Base-by-base conservation (phyloP, 805 yeast species). In the Tetrapisispora arboricola region DNA sequence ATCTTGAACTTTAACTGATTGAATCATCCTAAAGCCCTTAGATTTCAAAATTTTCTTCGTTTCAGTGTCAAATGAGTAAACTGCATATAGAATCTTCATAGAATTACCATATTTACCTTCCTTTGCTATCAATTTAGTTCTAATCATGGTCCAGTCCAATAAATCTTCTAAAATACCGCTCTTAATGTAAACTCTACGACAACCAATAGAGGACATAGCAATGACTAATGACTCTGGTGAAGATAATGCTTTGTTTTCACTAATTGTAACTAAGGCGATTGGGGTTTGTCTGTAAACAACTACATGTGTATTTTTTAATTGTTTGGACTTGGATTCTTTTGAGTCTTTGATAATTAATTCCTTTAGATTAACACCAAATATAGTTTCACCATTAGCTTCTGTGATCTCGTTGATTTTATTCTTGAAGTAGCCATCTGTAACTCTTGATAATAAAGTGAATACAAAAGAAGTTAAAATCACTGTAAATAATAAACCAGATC, bases 271-370 rank as follows among this genome's bases (percentile, higher is more conserved):
- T 28, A 78, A 64, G 0, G 87, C 86, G 54, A 84, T 77, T 15
- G 92, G 88, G 1, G 78, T 66, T n/a, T 73, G 73, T 53, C 88
- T 73, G 62, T 82, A 83, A 15, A 73, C 55, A 21, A 81, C 67
- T 30, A 79, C 53, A 38, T 71, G 73, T 1, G 85, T 67, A 48
- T 78, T 73, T 13, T 67, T 64, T 17, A 39, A 24, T 35, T 32
- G 38, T 12, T 18, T 17, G 13, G 32, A 17, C 5, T 36, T 41
- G 2, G 30, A n/a, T 21, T 36, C 40, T 16, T 32, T 28, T 5
- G 32, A 20, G 10, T 32, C 34, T 9, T 32, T 17, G 4, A 36
- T 22, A 4, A 41, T 43, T n/a, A 45, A 37, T 10, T 41, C 40
- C 15, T 36, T 36, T 40, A 50, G 61, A 44, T 79, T 73, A 37